Conservation (phyloP, 352 stramenopile genomes). For the Globisporangium middletonii region DNA sequence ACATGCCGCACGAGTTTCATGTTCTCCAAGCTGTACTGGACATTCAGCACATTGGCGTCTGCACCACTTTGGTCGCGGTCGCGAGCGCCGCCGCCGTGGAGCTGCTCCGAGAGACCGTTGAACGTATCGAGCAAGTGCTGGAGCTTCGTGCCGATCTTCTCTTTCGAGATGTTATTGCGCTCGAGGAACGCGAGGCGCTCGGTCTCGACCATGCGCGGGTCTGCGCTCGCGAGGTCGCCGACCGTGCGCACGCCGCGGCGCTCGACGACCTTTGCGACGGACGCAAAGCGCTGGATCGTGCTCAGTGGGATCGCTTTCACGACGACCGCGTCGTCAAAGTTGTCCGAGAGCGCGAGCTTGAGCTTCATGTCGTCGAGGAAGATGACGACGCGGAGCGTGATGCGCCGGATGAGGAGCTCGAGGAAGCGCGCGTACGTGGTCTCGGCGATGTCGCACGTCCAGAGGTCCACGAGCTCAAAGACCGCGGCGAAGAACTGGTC, state of each 20-base stretch:
- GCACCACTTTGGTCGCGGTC: slow-evolving; percentile 11
- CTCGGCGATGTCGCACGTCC: slow-evolving; percentile 76
- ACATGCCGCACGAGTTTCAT: slow-evolving; percentile 17
- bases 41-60: slow-evolving; percentile 19
- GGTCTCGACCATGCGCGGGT: slow-evolving; percentile 46
- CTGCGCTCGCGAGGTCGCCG: slow-evolving; percentile 51
- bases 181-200: slow-evolving; percentile 50
- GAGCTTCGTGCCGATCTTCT: slow-evolving; percentile 56
- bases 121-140: slow-evolving; percentile 58
- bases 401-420: slow-evolving; percentile 52
- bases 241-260: slow-evolving; percentile 44
- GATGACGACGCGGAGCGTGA: slow-evolving; percentile 62
- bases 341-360: slow-evolving; percentile 64
- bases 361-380: slow-evolving; percentile 68
- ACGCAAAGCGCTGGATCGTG: slow-evolving; percentile 62
- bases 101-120: slow-evolving; percentile 48
- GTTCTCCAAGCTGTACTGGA: slow-evolving; percentile 31
- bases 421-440: slow-evolving; percentile 61
- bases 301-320: slow-evolving; percentile 66
- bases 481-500: slow-evolving; percentile 64
- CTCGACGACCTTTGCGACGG: slow-evolving; percentile 51
- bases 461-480: slow-evolving; percentile 78
- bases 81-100: slow-evolving; percentile 5
- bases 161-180: slow-evolving; percentile 29
- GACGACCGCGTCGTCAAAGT: slow-evolving; percentile 68